A percentile compares a stretch with the other conserved stretches of the same genome.
Evolutionary conservation across 116 monocot species (phyloP).

Genomic region (Phalaenopsis hybrid): DNA sequence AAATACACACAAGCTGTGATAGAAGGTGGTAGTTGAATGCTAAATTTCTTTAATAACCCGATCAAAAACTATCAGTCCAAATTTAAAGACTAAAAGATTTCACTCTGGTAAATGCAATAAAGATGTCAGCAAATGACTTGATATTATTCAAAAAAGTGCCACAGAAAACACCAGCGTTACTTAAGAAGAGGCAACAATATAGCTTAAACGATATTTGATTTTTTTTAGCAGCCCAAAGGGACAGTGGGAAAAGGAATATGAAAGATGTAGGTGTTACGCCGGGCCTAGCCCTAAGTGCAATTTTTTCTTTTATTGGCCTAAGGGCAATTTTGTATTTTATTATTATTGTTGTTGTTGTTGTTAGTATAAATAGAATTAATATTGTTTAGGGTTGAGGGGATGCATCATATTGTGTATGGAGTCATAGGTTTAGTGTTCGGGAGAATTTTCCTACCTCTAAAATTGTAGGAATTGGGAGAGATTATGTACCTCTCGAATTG

Average conservation of each 20-base stretch:
- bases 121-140: not conserved
- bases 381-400: too few species aligned
- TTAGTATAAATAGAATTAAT: too few species aligned
- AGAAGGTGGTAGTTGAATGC: not conserved
- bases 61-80: not conserved
- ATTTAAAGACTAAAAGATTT: not conserved
- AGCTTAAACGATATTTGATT: not conserved
- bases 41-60: not conserved
- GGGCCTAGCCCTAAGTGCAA: too few species aligned
- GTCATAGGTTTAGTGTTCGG: too few species aligned
- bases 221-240: not conserved
- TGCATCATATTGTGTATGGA: too few species aligned
- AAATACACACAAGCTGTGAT: constrained; percentile 1
- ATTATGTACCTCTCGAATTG: too few species aligned
- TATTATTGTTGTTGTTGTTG: too few species aligned
- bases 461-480: too few species aligned
- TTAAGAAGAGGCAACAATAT: not conserved
- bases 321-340: too few species aligned
- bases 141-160: not conserved
- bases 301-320: too few species aligned
- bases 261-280: not conserved
- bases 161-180: not conserved
- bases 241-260: not conserved
- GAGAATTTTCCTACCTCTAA: too few species aligned
- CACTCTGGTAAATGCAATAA: not conserved